Evolutionary conservation across 768 basidiomycete genomes (phyloP), one percentile per base, ranked within the genome.

Genomic region (Gymnopilus dilepis): DNA sequence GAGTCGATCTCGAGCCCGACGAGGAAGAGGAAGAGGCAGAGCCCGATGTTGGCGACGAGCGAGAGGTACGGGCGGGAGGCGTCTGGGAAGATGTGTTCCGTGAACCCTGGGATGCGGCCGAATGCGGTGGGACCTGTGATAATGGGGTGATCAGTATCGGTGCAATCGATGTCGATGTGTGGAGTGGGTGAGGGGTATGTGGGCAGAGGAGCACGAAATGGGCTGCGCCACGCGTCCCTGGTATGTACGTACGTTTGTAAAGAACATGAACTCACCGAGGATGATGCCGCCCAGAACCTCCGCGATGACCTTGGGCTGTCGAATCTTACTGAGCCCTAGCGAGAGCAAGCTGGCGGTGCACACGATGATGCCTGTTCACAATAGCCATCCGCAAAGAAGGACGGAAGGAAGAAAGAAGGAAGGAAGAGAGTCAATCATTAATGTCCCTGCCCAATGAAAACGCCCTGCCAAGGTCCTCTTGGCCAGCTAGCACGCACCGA

Each of bases 1-100:
- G 82, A 77, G 60, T 99, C 97, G 59, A 97, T 95, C 78, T 94
- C 92, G 33, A 97, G 87, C 3, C 97, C 97, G 40, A 98, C 90
- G 61, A 98, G 84, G 78, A 97, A 98, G 13, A 98, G 84, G 76
- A 94, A 95, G 43, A 95, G 84, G 64, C 89, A 89, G 4, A 94
- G 83, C 6, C 93, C 97, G 63, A 98, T 92, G 67, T 94, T 92
- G 13, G 97, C 92, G 17, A 91, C 87, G 19, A 99, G 88, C 57
- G 86, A 87, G 24, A 99, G 86, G 72, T 89, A 96, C 0, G 94
- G 82, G 6, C 84, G 72, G 0, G 94, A 95, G 0, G 78, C 77
- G 0, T 71, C 1, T 0, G 97, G 95, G 73, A 99, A 99, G 56
- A 97, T 87, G 70, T 88, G 87, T 45, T 90, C 57, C 0, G 94